Percentiles rank a stretch among this genome's conserved stretches.
phyloP scores from a whole-genome alignment of 2,329 filamentous ascomycete genomes.

The Talaromyces sp. region DNA sequence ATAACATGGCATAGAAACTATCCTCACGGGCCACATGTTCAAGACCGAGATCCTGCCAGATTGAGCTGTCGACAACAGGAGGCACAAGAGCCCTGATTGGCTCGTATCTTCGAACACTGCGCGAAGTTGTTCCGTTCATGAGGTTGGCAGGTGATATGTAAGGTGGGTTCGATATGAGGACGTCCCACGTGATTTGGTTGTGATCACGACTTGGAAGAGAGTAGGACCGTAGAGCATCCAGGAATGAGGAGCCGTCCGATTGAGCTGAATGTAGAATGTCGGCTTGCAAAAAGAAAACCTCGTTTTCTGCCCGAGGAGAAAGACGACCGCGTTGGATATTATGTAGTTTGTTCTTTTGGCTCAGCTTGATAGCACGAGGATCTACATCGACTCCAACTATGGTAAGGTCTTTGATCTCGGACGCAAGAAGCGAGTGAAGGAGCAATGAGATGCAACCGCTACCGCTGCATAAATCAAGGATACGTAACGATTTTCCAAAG shows the following conservation, averaged over 20 bases:
- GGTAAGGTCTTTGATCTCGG: constrained; percentile 42
- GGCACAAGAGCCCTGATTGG: constrained; percentile 75
- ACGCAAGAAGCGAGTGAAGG: constrained; percentile 60
- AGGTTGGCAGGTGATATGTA: constrained; percentile 73
- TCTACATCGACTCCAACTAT: constrained; percentile 76
- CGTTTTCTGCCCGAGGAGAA: constrained; percentile 25
- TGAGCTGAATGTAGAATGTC: constrained; percentile 36
- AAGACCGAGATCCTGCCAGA: neutral
- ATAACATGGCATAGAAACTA: constrained; percentile 36
- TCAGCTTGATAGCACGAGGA: constrained; percentile 60
- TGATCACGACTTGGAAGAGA: neutral
- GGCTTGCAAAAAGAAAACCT: constrained; percentile 48
- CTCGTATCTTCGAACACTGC: constrained; percentile 78
- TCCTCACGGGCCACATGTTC: constrained; percentile 26
- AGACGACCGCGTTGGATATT: constrained; percentile 43
- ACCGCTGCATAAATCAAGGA: constrained; percentile 87
- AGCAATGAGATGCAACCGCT: constrained; percentile 85
- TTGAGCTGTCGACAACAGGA: constrained; percentile 29
- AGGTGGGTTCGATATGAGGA: constrained; percentile 85
- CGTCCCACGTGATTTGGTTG: constrained; percentile 45
- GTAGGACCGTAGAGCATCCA: neutral
- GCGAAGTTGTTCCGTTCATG: constrained; percentile 55
- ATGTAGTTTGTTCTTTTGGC: constrained; percentile 59
- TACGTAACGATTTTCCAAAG: constrained; percentile 44
- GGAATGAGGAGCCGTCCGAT: constrained; percentile 14